Base-by-base conservation (phyloP, 345 rosid genomes). In the Geranium rotundifolium region DNA sequence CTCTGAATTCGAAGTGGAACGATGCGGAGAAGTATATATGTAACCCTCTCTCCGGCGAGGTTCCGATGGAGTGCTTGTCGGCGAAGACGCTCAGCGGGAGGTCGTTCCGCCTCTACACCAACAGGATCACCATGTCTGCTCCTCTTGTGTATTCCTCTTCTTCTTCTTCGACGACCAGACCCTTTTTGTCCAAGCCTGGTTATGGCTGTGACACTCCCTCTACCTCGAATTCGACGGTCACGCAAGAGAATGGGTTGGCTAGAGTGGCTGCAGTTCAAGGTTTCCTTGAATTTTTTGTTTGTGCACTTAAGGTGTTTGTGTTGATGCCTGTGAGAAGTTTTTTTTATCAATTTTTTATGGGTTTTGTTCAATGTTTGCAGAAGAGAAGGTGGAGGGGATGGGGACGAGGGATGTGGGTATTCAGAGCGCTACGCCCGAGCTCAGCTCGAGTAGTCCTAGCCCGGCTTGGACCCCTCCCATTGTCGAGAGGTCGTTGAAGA, bases 11-110 rank as follows among this genome's bases (percentile, higher is more conserved):
- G 0, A 90, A 95, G 66, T 95, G 99, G 99, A 86, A 78, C 62
- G 97, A 95, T 71, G 99, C 99, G 18, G 97, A 95, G 84, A 90
- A 83, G 46, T 95, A 95, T 70, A 95, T 95, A 14, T 79, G 93
- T 69, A 95, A 95, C 62, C 99, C 99, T 34, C 79, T 81, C n/a
- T 95, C 99, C n/a, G 97, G 99, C 64, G 83, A 88, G 71, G 87
- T 90, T 29, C 99, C 99, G n/a, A 75, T 80, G 95, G 99, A 90
- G 72, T 95, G 99, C 75, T 74, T 95, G 27, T 95, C 99, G 18
- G 85, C 95, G 2, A 91, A 87, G 76, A 84, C 95, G 27, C 71
- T 89, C 3, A 77, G 89, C 30, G 86, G 81, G 29, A 85, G 92
- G 76, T 90, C 97, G 17, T 90, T 88, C 58, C 79, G 82, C 16